Percentiles rank a stretch among this genome's conserved stretches.
These are phyloP conservation scores for Acephala macrosclerotiorum DNA, from an alignment of 2,329 filamentous ascomycete species.

Conservation along the genomic window DNA sequence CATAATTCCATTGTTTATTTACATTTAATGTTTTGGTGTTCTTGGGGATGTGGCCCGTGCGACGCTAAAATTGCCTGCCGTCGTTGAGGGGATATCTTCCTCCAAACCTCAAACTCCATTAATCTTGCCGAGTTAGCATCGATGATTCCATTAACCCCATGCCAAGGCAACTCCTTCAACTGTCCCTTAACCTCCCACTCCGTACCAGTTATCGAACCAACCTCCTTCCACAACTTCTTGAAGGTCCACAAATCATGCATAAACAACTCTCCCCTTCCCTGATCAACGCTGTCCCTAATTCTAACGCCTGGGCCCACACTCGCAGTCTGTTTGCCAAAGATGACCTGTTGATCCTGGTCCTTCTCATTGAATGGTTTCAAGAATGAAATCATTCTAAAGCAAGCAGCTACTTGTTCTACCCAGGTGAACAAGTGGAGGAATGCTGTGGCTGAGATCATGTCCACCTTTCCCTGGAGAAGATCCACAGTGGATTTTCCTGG, in stretches of 20 bases:
- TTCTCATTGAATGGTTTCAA: background rate
- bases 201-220: background rate
- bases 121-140: background rate
- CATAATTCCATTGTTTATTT: no score
- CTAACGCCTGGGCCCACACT: background rate
- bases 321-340: background rate
- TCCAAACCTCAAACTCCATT: constrained; percentile 4
- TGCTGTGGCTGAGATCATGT: constrained; percentile 50
- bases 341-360: background rate
- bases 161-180: background rate
- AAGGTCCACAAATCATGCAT: background rate
- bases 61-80: no score
- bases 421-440: constrained; percentile 54
- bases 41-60: no score
- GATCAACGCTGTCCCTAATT: background rate
- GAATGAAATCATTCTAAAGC: background rate
- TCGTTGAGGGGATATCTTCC: no score
- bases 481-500: constrained; percentile 39
- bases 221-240: background rate
- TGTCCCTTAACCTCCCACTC: background rate
- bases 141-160: background rate
- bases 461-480: constrained; percentile 47
- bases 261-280: background rate
- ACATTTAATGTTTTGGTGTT: no score
- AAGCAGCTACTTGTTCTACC: constrained; percentile 41